phyloP scores from a whole-genome alignment of 179 eudicot species.

The Corrigiola litoralis region DNA sequence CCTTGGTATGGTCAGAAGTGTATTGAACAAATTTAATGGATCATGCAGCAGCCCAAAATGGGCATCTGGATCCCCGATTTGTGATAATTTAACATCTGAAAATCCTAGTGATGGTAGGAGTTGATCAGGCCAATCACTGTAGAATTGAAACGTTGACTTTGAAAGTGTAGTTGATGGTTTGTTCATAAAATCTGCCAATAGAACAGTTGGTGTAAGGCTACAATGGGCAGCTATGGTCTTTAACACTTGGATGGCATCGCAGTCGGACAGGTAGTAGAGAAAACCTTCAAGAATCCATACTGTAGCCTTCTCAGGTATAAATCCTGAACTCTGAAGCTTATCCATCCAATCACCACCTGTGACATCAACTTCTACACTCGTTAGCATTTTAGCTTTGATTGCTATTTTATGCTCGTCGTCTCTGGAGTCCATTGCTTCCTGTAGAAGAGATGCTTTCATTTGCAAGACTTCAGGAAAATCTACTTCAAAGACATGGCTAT shows the following conservation, averaged over 20 bases:
- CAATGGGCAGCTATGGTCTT: conserved; percentile 63
- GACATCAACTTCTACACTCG: conserved; percentile 73
- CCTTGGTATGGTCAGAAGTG: conserved; percentile 73
- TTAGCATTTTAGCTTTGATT: conserved; percentile 59
- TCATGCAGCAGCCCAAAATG: conserved; percentile 75
- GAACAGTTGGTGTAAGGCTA: conserved; percentile 53
- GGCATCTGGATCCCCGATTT: conserved; percentile 90
- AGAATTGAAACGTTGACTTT: conserved; percentile 58
- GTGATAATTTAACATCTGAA: conserved; percentile 78
- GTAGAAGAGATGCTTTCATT: conserved; percentile 66
- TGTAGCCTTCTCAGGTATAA: conserved; percentile 56
- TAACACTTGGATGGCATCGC: conserved; percentile 64
- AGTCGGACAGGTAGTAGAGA: conserved; percentile 63
- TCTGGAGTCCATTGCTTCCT: conserved; percentile 50
- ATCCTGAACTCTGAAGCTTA: conserved; percentile 73
- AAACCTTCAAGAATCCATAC: conserved; percentile 91
- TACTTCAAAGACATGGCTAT: conserved; percentile 69
- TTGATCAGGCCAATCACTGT: conserved; percentile 88
- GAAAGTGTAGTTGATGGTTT: conserved; percentile 69
- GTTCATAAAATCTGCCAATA: conserved; percentile 93
- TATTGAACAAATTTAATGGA: conserved; percentile 73
- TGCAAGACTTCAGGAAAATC: conserved; percentile 81
- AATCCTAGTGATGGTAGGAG: conserved; percentile 81
- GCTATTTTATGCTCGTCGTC: conserved; percentile 34
- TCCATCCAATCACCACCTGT: conserved; percentile 60